Evolutionary conservation across 2,329 filamentous ascomycete species (phyloP), one percentile per base, ranked within the genome.

Genomic region (Nemania sp.): DNA sequence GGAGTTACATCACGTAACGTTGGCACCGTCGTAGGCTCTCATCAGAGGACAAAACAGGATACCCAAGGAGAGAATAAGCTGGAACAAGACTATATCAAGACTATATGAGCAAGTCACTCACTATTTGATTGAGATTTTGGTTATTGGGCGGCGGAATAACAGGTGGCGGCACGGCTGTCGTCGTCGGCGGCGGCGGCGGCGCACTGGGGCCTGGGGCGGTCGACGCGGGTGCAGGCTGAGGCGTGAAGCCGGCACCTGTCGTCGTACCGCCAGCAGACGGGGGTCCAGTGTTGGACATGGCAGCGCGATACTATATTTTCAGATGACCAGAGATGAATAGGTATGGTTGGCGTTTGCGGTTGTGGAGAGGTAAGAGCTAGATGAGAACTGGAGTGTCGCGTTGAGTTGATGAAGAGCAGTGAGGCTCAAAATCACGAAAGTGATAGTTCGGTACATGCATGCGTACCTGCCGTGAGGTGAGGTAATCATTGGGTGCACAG

Each of bases 121-220:
- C 94, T 76, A 98, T 98, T 69, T 97, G 92, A 71, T 98, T 98
- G 1, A 97, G 77, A 72, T 97, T 96, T 71, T 96, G 91, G 65
- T 94, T 92, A 2, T 90, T 92, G 10, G 61, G 55, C 18, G 54
- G 54, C 18, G 77, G 70, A 1, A 77, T 64, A 32, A 74, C 63
- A 5, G 76, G 66, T 17, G 78, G 71, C 11, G 69, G 43, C 25
- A 66, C 63, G 5, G 67, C 49, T 2, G 65, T 58, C 18, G 54
- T 54, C 18, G 63, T 49, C 12, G 61, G 25, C 7, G 25, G 25
- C 54, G 48, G 46, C 55, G 39, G 47, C 57, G 57, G 67, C 54
- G 57, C 72, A 66, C 67, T 64, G 51, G 60, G 67, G 20, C 29
- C 61, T n/a, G 59, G 55, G 20, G 63, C 51, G 9, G 50, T 57